Conservation (phyloP, 257 asterid species). For the Thymus mandschuricus region DNA sequence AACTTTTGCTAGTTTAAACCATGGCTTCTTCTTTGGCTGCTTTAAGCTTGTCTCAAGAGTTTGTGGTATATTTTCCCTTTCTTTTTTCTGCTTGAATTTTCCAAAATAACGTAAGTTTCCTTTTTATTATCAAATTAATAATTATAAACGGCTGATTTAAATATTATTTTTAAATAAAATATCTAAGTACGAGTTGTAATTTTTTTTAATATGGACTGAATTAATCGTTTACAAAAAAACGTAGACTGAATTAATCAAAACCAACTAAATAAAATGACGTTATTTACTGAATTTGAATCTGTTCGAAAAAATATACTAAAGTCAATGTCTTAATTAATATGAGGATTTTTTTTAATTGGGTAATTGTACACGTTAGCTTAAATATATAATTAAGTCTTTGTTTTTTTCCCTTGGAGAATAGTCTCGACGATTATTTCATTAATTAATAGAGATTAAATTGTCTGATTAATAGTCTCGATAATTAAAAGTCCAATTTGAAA, state of each 20-base stretch:
- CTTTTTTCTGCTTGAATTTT: neutral
- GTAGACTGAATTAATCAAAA: neutral
- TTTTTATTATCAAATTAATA: neutral
- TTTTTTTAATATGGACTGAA: neutral
- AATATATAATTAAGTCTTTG: too few species aligned
- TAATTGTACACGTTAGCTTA: too few species aligned
- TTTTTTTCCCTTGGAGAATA: too few species aligned
- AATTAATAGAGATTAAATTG: neutral
- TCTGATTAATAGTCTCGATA: neutral
- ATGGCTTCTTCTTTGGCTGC: conserved; percentile 7
- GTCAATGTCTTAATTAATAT: neutral
- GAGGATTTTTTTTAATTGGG: neutral
- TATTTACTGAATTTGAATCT: neutral
- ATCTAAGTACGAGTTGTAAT: too few species aligned
- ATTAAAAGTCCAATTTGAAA: neutral
- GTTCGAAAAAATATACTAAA: neutral
- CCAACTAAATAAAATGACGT: neutral
- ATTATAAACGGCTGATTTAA: neutral
- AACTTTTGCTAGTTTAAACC: conserved; percentile 11
- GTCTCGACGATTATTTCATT: neutral
- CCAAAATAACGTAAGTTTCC: neutral
- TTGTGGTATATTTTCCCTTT: neutral
- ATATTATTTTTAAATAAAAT: neutral
- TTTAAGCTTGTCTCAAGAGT: neutral
- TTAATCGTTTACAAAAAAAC: neutral